These are phyloP conservation scores for Carpinus fangiana DNA, from an alignment of 306 rosid genomes.

Conservation along the genomic window DNA sequence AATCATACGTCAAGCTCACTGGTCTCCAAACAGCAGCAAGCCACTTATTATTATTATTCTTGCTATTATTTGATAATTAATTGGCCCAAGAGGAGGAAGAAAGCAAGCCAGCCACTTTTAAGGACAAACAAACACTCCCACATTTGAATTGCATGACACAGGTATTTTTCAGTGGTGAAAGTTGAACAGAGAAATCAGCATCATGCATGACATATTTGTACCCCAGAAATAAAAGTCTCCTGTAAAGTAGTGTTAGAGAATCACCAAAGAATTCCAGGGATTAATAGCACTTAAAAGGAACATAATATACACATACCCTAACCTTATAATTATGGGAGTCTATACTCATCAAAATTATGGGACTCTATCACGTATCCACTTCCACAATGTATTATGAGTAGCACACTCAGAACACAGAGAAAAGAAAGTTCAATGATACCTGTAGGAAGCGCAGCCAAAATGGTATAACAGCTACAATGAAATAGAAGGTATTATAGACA, in stretches of 20 bases:
- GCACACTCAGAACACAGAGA: neutral
- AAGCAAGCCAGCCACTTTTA: neutral
- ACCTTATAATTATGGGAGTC: neutral
- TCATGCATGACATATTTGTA: neutral
- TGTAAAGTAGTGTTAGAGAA: neutral
- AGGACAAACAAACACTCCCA: neutral
- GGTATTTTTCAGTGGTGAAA: neutral
- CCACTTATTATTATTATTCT: too few relatives aligned
- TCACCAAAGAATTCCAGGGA: neutral
- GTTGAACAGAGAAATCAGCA: neutral
- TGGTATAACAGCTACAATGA: slow-evolving; percentile 52
- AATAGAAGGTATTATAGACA: slow-evolving; percentile 46
- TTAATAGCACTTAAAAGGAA: neutral
- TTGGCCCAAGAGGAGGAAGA: too few relatives aligned
- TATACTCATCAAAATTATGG: too few relatives aligned
- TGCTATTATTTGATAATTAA: too few relatives aligned
- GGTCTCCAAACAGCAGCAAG: too few relatives aligned
- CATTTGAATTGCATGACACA: neutral
- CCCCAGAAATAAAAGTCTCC: neutral
- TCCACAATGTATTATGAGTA: neutral
- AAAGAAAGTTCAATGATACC: slow-evolving; percentile 30
- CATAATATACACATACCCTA: neutral
- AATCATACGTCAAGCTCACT: too few relatives aligned
- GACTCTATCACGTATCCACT: neutral
- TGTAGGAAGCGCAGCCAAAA: slow-evolving; percentile 68